Conservation (phyloP, 177 flowering plant genomes). For the Tripterygium wilfordii region DNA sequence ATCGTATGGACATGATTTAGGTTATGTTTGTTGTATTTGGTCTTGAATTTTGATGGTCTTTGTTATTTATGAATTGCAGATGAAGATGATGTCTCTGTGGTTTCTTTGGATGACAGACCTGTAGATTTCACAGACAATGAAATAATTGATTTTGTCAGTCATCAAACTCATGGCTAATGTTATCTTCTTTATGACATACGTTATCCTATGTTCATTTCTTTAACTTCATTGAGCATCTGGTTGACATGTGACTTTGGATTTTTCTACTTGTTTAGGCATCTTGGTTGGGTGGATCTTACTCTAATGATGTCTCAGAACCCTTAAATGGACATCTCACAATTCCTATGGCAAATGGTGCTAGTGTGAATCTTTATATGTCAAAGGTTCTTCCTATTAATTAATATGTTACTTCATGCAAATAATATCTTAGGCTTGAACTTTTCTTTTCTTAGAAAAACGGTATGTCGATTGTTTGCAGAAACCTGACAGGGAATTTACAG, state of each 20-base stretch:
- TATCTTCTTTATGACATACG: neutral
- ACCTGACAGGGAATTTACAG: constrained; percentile 50
- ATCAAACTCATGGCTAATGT: constrained; percentile 1
- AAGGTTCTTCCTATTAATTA: constrained; percentile 44
- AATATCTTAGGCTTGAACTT: neutral
- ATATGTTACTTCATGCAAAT: neutral
- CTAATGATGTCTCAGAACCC: constrained; percentile 23
- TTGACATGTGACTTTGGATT: constrained; percentile 1
- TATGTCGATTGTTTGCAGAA: constrained; percentile 39
- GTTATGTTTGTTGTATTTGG: neutral
- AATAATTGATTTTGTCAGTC: constrained; percentile 58
- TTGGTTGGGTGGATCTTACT: constrained; percentile 80
- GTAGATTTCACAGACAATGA: constrained; percentile 42
- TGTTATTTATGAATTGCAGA: constrained; percentile 34
- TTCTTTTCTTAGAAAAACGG: neutral
- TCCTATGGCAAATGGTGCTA: constrained; percentile 44
- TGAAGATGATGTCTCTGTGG: constrained; percentile 49
- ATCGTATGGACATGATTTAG: no score
- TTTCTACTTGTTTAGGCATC: constrained; percentile 50
- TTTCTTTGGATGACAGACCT: constrained; percentile 42
- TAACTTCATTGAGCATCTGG: neutral
- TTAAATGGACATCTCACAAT: constrained; percentile 50
- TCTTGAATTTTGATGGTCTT: neutral
- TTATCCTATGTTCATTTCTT: neutral
- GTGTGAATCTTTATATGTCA: constrained; percentile 58